Percentiles rank a stretch among this genome's conserved stretches.
Evolutionary conservation across 1,284 basidiomycete genomes (phyloP).

Genomic region (Moniliophthora roreri): DNA sequence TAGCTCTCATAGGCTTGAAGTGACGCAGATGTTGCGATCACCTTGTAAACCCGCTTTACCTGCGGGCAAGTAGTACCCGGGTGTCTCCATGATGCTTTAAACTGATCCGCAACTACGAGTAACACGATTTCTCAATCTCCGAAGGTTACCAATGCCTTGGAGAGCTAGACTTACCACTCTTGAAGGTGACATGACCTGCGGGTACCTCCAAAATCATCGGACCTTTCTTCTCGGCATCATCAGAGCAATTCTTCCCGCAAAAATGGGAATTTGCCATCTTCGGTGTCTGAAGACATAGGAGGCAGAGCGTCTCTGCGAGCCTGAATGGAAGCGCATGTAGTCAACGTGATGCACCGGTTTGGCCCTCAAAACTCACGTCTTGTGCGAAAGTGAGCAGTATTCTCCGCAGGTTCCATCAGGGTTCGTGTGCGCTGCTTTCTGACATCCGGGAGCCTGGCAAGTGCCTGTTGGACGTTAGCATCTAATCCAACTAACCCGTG

Average conservation of each 20-base stretch:
- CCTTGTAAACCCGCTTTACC: constrained; percentile 60
- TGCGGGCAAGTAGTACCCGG: constrained; percentile 46
- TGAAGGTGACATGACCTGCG: constrained; percentile 55
- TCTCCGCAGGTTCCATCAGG: constrained; percentile 35
- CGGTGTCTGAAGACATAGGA: constrained; percentile 53
- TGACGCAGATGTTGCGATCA: constrained; percentile 45
- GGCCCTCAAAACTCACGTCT: constrained; percentile 37
- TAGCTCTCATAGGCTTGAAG: constrained; percentile 57
- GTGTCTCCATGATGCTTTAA: constrained; percentile 68
- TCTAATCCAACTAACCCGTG: no score
- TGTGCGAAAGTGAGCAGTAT: constrained; percentile 49
- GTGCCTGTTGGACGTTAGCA: constrained; percentile 25
- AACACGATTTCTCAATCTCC: background rate
- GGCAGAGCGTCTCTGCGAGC: constrained; percentile 48
- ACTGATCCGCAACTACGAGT: constrained; percentile 56
- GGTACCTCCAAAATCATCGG: constrained; percentile 61
- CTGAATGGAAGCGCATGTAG: constrained; percentile 22
- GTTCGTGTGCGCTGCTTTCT: constrained; percentile 40
- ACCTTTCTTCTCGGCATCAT: constrained; percentile 49
- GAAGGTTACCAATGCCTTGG: background rate
- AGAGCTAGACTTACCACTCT: constrained; percentile 45
- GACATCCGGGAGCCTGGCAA: constrained; percentile 54
- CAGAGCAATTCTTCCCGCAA: constrained; percentile 51
- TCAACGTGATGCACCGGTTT: background rate
- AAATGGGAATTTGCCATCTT: constrained; percentile 57